phyloP scores from a whole-genome alignment of 768 basidiomycete species.

The Podaxis carcinomalis region DNA sequence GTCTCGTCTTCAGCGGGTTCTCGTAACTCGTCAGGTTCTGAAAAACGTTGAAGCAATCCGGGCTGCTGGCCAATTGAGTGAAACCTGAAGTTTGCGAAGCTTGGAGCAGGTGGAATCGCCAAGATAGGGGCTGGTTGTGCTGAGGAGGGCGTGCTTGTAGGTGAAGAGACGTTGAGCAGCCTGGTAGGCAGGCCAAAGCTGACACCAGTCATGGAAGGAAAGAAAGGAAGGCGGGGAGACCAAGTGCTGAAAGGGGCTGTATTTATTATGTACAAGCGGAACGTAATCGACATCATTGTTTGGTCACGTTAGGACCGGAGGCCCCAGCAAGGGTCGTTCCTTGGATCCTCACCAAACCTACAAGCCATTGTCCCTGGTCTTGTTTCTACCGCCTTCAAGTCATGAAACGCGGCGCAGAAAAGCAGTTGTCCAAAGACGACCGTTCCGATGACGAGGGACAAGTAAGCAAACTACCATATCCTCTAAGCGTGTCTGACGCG shows the following conservation, averaged over 20 bases:
- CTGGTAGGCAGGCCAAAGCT: neutral
- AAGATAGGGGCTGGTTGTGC: neutral
- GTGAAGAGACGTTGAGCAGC: neutral
- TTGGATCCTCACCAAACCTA: neutral
- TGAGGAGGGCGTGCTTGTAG: neutral
- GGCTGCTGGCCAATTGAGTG: slow-evolving; percentile 6
- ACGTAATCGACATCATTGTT: neutral
- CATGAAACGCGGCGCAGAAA: slow-evolving; percentile 76
- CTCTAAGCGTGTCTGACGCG: neutral
- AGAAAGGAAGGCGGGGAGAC: neutral
- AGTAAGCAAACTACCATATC: slow-evolving; percentile 11
- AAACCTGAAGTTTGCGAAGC: slow-evolving; percentile 5
- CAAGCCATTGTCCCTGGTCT: neutral
- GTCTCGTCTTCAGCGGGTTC: neutral
- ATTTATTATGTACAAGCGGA: neutral
- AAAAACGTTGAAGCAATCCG: neutral
- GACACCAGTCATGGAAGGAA: neutral
- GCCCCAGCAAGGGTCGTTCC: neutral
- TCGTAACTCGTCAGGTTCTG: neutral
- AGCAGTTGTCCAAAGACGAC: slow-evolving; percentile 59
- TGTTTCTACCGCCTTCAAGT: neutral
- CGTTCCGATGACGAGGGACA: slow-evolving; percentile 34
- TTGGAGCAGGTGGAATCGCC: neutral
- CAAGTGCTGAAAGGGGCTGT: neutral
- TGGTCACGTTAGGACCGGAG: neutral